Base-by-base conservation (phyloP, 2,329 filamentous ascomycete species). In the Pseudopyricularia cyperi region DNA sequence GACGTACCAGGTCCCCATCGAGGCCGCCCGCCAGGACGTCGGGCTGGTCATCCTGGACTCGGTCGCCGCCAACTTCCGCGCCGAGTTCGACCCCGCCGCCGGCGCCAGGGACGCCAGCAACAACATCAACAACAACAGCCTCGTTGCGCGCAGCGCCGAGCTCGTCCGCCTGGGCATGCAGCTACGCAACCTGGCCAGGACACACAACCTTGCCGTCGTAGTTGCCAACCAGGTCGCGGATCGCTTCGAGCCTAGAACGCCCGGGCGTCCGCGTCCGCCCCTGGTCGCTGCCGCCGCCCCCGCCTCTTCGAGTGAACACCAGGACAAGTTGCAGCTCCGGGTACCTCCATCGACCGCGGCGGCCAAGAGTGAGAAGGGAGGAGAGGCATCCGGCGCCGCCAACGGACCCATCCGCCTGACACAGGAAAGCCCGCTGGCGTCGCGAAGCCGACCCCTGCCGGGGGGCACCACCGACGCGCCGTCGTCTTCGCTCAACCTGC, bases 151-250 rank as follows among this genome's bases (percentile, higher is more conserved):
- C 55, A 83, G 84, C 56, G 74, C 79, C 50, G 87, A 95, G 62
- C 79, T 98, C 50, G 76, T 88, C 15, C 82, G 83, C 30, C 71
- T 95, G 2, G 87, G 91, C 34, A 78, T 83, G 39, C 72, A 88
- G 50, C 73, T 98, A 22, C 80, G 89, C 34, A 77, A 83, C 37
- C 70, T 97, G 1, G 93, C 93, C 1, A 77, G 79, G 35, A 78
- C 76, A 42, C 73, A 94, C 61, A 75, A 84, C 57, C 72, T 96
- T 46, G 90, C 89, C 24, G 76, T 98, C 28, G 89, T 98, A 1
- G 86, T 96, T 3, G 87, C 91, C 5, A 98, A 98, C 63, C 93
- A 98, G 66, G 91, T 98, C 30, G 87, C 88, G 6, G 93, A 98
- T 68, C 83, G 89, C 4, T 95, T 98, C 59, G 57, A 62, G 51